Base-by-base conservation (phyloP, 169 alveolate genomes). In the Eimeria necatrix region DNA sequence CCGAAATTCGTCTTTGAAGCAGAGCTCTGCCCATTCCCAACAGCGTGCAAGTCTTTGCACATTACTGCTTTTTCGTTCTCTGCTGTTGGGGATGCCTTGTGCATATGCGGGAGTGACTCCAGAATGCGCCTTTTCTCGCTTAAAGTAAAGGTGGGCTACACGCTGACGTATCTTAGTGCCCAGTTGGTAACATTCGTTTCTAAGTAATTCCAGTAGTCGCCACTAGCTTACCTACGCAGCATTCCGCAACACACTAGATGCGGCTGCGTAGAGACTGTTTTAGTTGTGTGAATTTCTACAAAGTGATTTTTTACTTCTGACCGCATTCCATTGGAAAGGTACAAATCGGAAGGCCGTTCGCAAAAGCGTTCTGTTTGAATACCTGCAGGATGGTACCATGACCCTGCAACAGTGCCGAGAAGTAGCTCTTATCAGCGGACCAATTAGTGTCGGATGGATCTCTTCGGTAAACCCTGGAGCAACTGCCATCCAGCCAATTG, bases 31-130 rank as follows among this genome's bases (percentile, higher is more conserved):
- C 91, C 91, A 48, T 59, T 84, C 18, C 49, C 76, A 32, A 84
- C 76, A 12, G 60, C 91, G n/a, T 84, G 91, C 56, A n/a, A 59
- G 26, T 56, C 91, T 53, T 32, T 84, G 52, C 20, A 4, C 12
- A 92, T 92, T 51, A 92, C 95, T 12, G 83, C 95, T 32, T 92
- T 24, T 51, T 56, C 85, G 51, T 92, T 92, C 41, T 73, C 85
- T 20, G 71, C 93, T 51, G 64, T 56, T 22, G 92, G 78, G 5
- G 70, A 78, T 52, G 70, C 81, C 20, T 70, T 92, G 61, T 78
- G 88, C 87, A 92, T 92, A 60, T 92, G 95, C 22, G 74, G 90
- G 56, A 92, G 80, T 26, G 92, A 92, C 56, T 92, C 95, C 8
- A 81, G 41, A 49, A 78, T 92, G 92, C 84, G 95, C 9, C 41